Base-by-base conservation (phyloP, 2,329 filamentous ascomycete species). In the Cercospora sp. region DNA sequence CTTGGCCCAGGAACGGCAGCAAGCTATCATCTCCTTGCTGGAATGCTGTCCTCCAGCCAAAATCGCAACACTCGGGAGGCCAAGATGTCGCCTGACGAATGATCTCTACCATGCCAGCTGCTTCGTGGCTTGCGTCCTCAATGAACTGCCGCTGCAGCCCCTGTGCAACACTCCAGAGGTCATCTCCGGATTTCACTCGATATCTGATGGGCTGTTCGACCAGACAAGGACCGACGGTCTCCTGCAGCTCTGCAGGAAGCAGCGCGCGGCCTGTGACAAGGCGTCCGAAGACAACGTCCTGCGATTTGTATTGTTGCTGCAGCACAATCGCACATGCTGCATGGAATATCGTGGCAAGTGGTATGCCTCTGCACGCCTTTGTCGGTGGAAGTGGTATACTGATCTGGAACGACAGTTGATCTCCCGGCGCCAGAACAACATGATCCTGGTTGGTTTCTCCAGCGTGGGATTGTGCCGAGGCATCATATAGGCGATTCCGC, bases 291-390 rank as follows among this genome's bases (percentile, higher is more conserved):
- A 87, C 80, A 6, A 89, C 81, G 51, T 89, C 87, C 5, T 81
- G 77, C 0, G 75, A 79, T 0, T 80, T 82, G 0, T 84, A 83
- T 9, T 87, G 76, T 26, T 81, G 84, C 0, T 85, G 83, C 6
- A 89, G 80, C 0, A 85, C 82, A 67, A 86, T 82, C 0, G 85
- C 83, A 86, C 87, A 89, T 0, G 86, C 86, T 0, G 85, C 83
- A 74, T 87, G 87, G 36, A 88, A 79, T 2, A 88, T 81, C 0
- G 84, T 75, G 48, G 45, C 74, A 66, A 30, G 67, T n/a, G 76
- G 77, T 57, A 78, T 74, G n/a, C 70, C 70, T 42, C 65, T 66
- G 9, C 68, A 67, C 18, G 63, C 68, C 3, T 60, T 64, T 28
- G 66, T 42, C 1, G 60, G 63, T 2, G 72, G 63, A 9, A 68